Evolutionary conservation across 805 yeast genomes (phyloP).

Genomic region (Starmerella vitae): DNA sequence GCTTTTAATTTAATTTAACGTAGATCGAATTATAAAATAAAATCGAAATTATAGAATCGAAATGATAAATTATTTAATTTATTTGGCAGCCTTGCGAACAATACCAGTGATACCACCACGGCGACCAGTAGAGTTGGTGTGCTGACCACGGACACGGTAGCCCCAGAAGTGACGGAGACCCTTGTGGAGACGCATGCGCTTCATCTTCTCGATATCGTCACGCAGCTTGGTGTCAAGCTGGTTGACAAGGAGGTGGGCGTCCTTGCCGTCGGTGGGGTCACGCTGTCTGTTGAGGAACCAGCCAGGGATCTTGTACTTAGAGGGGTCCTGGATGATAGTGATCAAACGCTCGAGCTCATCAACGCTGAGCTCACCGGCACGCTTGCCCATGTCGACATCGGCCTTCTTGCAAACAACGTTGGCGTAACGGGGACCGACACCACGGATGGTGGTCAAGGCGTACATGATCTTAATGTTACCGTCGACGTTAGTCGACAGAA

Average conservation of each 20-base stretch:
- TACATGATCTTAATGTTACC: constrained; percentile 99
- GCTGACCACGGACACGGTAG: constrained; percentile 99
- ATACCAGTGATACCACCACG: constrained; percentile 44
- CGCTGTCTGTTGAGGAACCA: constrained; percentile 99
- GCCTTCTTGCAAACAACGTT: constrained; percentile 99
- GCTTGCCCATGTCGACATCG: constrained; percentile 93
- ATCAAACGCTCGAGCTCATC: constrained; percentile 99
- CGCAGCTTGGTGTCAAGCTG: constrained; percentile 98
- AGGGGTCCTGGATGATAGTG: constrained; percentile 99
- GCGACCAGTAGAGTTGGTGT: constrained; percentile 99
- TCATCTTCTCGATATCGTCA: constrained; percentile 99
- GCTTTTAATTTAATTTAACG: too few relatives aligned
- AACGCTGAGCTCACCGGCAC: constrained; percentile 99
- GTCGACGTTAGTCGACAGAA: constrained; percentile 99
- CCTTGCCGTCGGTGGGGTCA: constrained; percentile 97
- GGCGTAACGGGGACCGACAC: constrained; percentile 99
- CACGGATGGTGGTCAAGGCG: constrained; percentile 99
- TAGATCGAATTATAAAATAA: too few relatives aligned
- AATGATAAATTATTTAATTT: constrained; percentile 8
- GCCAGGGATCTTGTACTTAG: constrained; percentile 97
- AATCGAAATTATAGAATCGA: not conserved
- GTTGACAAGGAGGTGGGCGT: constrained; percentile 97
- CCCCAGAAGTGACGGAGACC: constrained; percentile 99
- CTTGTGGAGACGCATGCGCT: constrained; percentile 99
- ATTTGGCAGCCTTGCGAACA: constrained; percentile 29